A percentile compares a stretch with the other conserved stretches of the same genome.
Conservation (phyloP, 192 early-diverging fungal species). For the Anaeromyces robustus region DNA sequence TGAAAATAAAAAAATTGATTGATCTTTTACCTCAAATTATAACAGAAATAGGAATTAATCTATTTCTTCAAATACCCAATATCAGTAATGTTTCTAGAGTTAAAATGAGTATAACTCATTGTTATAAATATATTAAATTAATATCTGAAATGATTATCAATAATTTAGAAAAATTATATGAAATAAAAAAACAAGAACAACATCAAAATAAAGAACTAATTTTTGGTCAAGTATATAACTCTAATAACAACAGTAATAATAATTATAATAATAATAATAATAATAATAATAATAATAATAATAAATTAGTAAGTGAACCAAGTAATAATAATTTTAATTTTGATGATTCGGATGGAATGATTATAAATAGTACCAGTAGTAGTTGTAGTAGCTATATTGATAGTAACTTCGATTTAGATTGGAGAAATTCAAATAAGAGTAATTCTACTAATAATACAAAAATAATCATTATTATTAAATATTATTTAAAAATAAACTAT, state of each 20-base stretch:
- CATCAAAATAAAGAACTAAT: background rate
- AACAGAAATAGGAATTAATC: background rate
- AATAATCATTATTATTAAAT: background rate
- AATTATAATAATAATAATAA: no score
- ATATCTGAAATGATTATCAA: background rate
- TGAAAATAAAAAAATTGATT: background rate
- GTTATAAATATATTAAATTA: background rate
- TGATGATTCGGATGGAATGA: background rate
- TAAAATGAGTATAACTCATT: background rate
- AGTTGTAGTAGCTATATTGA: background rate
- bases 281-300: no score
- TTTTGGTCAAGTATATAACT: no score
- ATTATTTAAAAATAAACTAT: background rate
- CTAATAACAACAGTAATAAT: no score
- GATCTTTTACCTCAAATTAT: background rate
- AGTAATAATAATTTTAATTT: background rate
- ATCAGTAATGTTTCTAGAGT: background rate
- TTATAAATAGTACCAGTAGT: background rate
- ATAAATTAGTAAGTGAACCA: no score
- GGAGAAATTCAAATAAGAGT: background rate
- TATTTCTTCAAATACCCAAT: background rate
- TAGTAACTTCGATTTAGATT: background rate
- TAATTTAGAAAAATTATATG: background rate
- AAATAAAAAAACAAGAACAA: background rate
- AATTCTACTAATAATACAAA: background rate